phyloP scores from a whole-genome alignment of 2,329 filamentous ascomycete species.

The Ascochyta clinopodiicola region DNA sequence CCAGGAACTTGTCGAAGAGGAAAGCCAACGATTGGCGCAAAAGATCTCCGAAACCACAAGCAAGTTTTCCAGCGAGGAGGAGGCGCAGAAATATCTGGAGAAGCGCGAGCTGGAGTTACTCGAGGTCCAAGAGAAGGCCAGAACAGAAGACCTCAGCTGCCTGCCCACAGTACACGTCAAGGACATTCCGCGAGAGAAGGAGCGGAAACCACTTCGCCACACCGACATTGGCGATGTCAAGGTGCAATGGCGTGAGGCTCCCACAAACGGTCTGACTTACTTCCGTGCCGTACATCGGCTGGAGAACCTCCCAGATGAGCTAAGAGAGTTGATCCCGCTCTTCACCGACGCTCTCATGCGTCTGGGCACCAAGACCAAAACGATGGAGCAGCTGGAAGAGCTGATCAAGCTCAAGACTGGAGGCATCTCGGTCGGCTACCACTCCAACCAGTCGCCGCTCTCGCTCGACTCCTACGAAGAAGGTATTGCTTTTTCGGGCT shows the following conservation, averaged over 20 bases:
- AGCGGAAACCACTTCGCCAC: constrained; percentile 71
- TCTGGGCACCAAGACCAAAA: constrained; percentile 83
- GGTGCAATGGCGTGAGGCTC: constrained; percentile 88
- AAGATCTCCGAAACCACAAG: constrained; percentile 76
- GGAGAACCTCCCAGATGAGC: constrained; percentile 79
- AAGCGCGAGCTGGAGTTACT: constrained; percentile 81
- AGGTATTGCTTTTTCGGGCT: constrained; percentile 83
- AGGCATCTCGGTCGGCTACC: constrained; percentile 83
- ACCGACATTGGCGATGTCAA: constrained; percentile 66
- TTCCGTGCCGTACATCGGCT: constrained; percentile 88
- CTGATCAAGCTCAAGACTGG: constrained; percentile 96
- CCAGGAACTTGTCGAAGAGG: constrained; percentile 76
- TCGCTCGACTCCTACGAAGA: constrained; percentile 76
- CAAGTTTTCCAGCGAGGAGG: constrained; percentile 72
- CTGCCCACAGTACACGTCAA: constrained; percentile 86
- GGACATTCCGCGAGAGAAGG: constrained; percentile 83
- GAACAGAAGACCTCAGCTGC: constrained; percentile 83
- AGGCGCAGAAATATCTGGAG: constrained; percentile 74
- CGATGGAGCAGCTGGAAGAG: constrained; percentile 95
- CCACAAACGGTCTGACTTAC: constrained; percentile 95
- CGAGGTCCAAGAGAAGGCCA: constrained; percentile 81
- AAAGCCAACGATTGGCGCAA: constrained; percentile 72
- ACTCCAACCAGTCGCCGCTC: constrained; percentile 78
- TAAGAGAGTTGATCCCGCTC: constrained; percentile 83
- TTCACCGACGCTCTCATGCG: constrained; percentile 95